Evolutionary conservation across 2,329 filamentous ascomycete genomes (phyloP).

Genomic region (Penicillium sp.): DNA sequence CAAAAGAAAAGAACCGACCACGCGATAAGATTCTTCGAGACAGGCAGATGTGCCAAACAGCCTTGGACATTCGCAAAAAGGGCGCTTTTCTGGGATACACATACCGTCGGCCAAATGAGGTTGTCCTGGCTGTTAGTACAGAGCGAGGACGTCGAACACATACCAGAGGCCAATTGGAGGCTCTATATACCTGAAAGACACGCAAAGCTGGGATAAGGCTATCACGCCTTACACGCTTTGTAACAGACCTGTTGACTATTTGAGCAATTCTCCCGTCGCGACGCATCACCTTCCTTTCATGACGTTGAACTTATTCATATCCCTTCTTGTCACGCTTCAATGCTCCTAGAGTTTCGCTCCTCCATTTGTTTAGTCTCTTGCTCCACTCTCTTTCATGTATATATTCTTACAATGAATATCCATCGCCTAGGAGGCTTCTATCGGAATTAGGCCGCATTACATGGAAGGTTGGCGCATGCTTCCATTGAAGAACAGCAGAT

Average conservation of each 20-base stretch:
- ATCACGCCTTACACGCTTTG: not conserved
- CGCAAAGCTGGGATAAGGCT: not conserved
- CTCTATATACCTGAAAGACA: conserved; percentile 22
- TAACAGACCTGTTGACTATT: not conserved
- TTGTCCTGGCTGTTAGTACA: conserved; percentile 33
- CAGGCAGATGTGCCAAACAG: conserved; percentile 58
- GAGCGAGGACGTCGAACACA: conserved; percentile 32
- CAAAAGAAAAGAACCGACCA: conserved; percentile 70
- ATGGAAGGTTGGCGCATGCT: no score
- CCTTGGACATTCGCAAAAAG: conserved; percentile 75
- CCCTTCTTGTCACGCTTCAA: not conserved
- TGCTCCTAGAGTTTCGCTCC: not conserved
- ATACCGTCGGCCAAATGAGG: conserved; percentile 56
- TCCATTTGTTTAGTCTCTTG: not conserved
- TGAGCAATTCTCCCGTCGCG: not conserved
- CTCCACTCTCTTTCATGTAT: conserved; percentile 2
- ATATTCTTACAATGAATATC: conserved; percentile 14
- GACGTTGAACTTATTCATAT: not conserved
- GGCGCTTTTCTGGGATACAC: conserved; percentile 88
- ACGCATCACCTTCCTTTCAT: not conserved
- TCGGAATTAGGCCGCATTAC: no score
- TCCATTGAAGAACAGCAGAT: no score
- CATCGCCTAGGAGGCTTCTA: not conserved
- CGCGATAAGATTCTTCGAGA: conserved; percentile 84
- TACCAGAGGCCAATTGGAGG: conserved; percentile 23